phyloP scores from a whole-genome alignment of 768 basidiomycete genomes.

The Rhizopogon vulgaris region DNA sequence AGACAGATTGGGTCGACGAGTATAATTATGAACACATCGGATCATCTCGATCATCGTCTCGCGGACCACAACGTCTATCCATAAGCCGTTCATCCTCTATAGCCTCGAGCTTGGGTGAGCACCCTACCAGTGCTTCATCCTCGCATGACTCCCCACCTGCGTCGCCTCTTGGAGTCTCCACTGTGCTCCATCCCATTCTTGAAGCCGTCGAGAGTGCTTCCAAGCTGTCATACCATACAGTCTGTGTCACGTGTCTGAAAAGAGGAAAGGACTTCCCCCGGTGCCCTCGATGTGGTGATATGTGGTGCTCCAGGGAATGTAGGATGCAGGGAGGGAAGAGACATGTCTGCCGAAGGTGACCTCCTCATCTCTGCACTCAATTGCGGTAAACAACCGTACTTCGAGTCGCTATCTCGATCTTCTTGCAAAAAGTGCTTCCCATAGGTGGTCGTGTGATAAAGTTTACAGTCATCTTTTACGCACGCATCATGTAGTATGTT shows the following conservation, averaged over 20 bases:
- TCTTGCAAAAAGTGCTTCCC: not conserved
- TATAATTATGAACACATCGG: conserved; percentile 22
- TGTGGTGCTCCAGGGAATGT: conserved; percentile 63
- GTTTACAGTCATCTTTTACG: not conserved
- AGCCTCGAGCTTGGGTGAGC: conserved; percentile 8
- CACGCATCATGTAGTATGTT: not conserved
- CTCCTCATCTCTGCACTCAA: not conserved
- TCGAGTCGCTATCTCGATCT: too few relatives aligned
- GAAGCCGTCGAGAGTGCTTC: conserved; percentile 47
- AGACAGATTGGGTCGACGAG: not conserved
- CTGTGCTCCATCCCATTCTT: conserved; percentile 37
- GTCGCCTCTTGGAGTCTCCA: conserved; percentile 13
- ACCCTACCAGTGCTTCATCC: conserved; percentile 8
- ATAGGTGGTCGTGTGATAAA: not conserved
- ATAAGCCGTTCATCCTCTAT: conserved; percentile 37
- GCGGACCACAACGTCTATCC: conserved; percentile 26
- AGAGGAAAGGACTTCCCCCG: conserved; percentile 51
- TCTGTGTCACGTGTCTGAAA: conserved; percentile 50
- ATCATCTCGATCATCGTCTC: conserved; percentile 19
- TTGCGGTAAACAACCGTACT: not conserved
- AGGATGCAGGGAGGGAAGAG: conserved; percentile 46
- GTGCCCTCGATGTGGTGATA: conserved; percentile 52
- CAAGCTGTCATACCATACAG: conserved; percentile 35
- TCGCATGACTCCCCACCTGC: conserved; percentile 7
- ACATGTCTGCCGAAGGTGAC: conserved; percentile 36